These are phyloP conservation scores for Hypoxylon lienhwacheense DNA, from an alignment of 495 filamentous ascomycete species.

Conservation along the genomic window DNA sequence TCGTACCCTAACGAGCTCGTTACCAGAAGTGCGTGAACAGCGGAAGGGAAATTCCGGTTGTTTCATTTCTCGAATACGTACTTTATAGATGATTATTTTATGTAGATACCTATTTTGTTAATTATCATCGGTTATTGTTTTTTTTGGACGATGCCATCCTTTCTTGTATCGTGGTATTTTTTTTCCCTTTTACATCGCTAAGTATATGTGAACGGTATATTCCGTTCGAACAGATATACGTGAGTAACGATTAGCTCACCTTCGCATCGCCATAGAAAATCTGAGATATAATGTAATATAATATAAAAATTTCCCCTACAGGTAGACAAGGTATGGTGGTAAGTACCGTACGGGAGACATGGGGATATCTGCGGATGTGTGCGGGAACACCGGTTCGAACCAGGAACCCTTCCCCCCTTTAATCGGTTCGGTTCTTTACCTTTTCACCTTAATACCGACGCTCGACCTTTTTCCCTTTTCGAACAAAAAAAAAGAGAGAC, in stretches of 20 bases:
- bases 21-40: constrained; percentile 24
- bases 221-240: no score
- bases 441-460: constrained; percentile 25
- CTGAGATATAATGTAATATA: no score
- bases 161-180: constrained; percentile 8
- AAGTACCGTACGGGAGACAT: constrained; percentile 30
- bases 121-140: constrained; percentile 36
- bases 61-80: constrained; percentile 24
- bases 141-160: constrained; percentile 17
- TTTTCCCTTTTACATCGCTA: no score
- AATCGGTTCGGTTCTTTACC: constrained; percentile 8
- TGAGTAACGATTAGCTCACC: no score
- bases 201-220: constrained; percentile 15
- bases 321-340: constrained; percentile 21
- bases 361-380: no score
- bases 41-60: constrained; percentile 29
- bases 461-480: constrained; percentile 22
- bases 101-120: not conserved
- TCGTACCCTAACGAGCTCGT: constrained; percentile 32
- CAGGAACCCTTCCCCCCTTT: constrained; percentile 22
- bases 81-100: no score
- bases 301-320: no score
- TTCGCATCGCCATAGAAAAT: no score
- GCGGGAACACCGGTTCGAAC: constrained; percentile 33
- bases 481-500: no score